A percentile compares a stretch with the other conserved stretches of the same genome.
These are phyloP conservation scores for Circinella umbellata DNA, from an alignment of 371 early-diverging fungal species.

Conservation along the genomic window DNA sequence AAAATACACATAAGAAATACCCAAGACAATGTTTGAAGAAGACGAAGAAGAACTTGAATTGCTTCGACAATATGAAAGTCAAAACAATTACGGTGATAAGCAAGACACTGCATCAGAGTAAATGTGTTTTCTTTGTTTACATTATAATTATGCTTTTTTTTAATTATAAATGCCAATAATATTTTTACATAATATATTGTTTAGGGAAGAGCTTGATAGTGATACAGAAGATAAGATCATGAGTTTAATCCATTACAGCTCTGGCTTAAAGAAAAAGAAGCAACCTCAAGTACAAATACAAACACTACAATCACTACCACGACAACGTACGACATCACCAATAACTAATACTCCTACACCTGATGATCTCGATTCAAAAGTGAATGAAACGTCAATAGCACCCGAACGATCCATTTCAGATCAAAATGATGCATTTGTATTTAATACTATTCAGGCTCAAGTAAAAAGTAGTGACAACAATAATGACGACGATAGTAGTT, in stretches of 20 bases:
- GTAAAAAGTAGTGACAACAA: too few relatives aligned
- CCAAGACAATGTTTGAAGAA: constrained; percentile 11
- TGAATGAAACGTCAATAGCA: not conserved
- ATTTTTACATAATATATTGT: too few relatives aligned
- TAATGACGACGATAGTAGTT: not conserved
- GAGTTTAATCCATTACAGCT: constrained; percentile 11
- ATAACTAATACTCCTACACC: not conserved
- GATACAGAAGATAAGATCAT: constrained; percentile 12
- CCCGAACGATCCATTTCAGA: not conserved
- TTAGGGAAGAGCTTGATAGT: constrained; percentile 15
- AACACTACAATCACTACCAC: too few relatives aligned
- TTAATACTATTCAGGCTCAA: too few relatives aligned
- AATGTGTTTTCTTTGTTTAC: not conserved
- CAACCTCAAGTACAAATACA: not conserved
- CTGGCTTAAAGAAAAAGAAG: not conserved
- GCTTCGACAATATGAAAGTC: constrained; percentile 12
- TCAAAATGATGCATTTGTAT: not conserved
- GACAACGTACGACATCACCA: not conserved
- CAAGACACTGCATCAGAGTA: constrained; percentile 6
- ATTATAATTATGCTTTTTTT: not conserved
- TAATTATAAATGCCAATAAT: not conserved
- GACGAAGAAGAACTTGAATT: constrained; percentile 16
- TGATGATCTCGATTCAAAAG: not conserved
- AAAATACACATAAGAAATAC: not conserved
- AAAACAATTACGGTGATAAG: constrained; percentile 1